Base-by-base conservation (phyloP, 495 filamentous ascomycete genomes). In the Tetracladium setigerum region DNA sequence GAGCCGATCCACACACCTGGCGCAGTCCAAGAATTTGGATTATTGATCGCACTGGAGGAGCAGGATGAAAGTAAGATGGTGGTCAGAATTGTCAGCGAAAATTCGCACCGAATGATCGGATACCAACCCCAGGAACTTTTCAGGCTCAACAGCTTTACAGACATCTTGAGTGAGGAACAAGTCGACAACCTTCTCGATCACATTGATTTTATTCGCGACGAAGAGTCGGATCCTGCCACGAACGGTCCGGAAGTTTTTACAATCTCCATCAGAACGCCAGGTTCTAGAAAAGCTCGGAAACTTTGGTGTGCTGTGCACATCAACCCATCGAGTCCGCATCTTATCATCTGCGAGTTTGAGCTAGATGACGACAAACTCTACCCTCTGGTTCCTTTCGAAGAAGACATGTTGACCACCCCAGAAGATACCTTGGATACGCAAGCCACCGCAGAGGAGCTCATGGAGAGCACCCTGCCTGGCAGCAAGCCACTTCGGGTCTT, bases 1-100 rank as follows among this genome's bases (percentile, higher is more conserved):
- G 91, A 95, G 54, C 89, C 91, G 0, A 95, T 95, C 34, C 88
- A 89, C 53, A 85, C 88, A 12, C 91, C 91, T 1, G 90, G 90
- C 12, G 88, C 90, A n/a, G 70, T 95, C 1, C 91, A 96, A 55
- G 70, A 76, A 7, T 97, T 95, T 60, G 90, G 91, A 2, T 66
- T 86, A 2, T 66, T 95, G 41, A 54, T 97, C 17, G 89, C 82
- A 0, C 55, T 95, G n/a, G 72, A 79, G 38, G 87, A 95, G 58
- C 74, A 84, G 38, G 57, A 69, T 0, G 84, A 83, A 16, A 81
- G 82, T 24, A 73, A 73, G 17, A 70, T 95, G 10, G 56, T 74
- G 8, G 87, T 95, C 11, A 77, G 87, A 40, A 71, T 89, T 14
- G 90, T 79, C 31, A 95, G 90, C 65, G 90, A 95, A 64, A 97